These are phyloP conservation scores for Cryptosporidium sp. DNA, from an alignment of 169 alveolate genomes.

Conservation along the genomic window DNA sequence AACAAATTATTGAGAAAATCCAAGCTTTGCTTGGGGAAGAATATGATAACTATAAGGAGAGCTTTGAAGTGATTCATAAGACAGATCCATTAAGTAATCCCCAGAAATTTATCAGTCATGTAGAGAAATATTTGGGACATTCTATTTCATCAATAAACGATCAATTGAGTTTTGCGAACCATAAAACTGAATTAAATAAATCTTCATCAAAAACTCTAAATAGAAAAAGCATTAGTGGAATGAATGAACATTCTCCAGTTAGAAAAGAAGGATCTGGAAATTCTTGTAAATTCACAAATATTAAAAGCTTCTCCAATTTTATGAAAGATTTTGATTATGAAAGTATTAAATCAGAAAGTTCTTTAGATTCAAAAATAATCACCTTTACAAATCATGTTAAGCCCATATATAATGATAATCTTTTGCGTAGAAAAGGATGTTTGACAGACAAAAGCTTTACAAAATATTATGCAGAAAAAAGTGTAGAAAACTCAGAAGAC, in stretches of 20 bases:
- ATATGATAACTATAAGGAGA: slow-evolving; percentile 62
- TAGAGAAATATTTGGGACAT: slow-evolving; percentile 46
- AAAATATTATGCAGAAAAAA: slow-evolving; percentile 9
- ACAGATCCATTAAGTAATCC: slow-evolving; percentile 43
- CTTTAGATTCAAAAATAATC: not conserved
- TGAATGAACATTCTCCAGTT: not conserved
- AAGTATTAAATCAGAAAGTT: not conserved
- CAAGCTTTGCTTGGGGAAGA: slow-evolving; percentile 52
- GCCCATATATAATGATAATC: slow-evolving; percentile 13
- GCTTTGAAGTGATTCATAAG: slow-evolving; percentile 52
- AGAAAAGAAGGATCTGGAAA: not conserved
- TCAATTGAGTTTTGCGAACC: not conserved
- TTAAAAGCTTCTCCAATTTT: slow-evolving; percentile 29
- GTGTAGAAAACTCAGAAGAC: slow-evolving; percentile 14
- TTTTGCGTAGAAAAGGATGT: slow-evolving; percentile 62
- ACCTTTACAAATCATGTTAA: not conserved
- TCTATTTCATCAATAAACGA: slow-evolving; percentile 22
- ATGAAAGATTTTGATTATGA: not conserved
- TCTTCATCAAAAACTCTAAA: not conserved
- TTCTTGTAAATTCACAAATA: not conserved
- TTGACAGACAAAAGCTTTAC: slow-evolving; percentile 61
- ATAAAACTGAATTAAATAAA: not conserved
- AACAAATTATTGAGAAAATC: slow-evolving; percentile 12
- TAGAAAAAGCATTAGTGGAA: not conserved
- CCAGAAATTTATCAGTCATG: slow-evolving; percentile 56